phyloP scores from a whole-genome alignment of 2,329 filamentous ascomycete species.

The Acephala macrosclerotiorum region DNA sequence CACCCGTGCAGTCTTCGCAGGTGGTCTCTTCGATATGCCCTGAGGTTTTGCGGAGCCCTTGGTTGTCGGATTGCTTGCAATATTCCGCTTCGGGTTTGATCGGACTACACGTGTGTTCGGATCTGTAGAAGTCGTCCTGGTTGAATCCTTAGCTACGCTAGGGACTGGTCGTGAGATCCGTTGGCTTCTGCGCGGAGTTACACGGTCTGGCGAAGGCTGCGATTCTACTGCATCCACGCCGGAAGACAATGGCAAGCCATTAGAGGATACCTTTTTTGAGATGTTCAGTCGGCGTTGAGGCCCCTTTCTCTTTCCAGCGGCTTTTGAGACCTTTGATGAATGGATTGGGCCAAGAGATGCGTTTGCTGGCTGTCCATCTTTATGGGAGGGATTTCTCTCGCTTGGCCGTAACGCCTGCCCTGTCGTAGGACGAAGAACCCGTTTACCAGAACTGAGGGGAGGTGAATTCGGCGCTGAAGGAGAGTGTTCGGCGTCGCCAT shows the following conservation, averaged over 20 bases:
- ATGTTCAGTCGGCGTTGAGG: conserved; percentile 22
- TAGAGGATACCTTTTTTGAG: conserved; percentile 25
- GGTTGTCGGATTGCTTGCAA: conserved; percentile 27
- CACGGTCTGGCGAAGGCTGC: conserved; percentile 21
- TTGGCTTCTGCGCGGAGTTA: conserved; percentile 32
- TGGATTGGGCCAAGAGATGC: conserved; percentile 31
- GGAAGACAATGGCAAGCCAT: conserved; percentile 24
- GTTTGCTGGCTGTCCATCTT: conserved; percentile 24
- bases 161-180: conserved; percentile 23
- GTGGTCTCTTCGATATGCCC: conserved; percentile 33
- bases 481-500: conserved; percentile 28
- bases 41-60: conserved; percentile 33
- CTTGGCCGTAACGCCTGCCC: conserved; percentile 24
- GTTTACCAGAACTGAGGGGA: conserved; percentile 28
- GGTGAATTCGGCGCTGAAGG: conserved; percentile 29
- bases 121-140: conserved; percentile 25
- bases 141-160: conserved; percentile 29
- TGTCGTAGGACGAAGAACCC: conserved; percentile 26
- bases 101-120: conserved; percentile 27
- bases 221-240: conserved; percentile 24
- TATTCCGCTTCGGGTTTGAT: conserved; percentile 30
- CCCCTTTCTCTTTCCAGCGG: conserved; percentile 26
- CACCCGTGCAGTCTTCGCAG: conserved; percentile 17
- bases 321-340: conserved; percentile 35
- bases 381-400: conserved; percentile 22